Evolutionary conservation across 768 basidiomycete species (phyloP), one percentile per base, ranked within the genome.

Genomic region (Amanita fuliginea): DNA sequence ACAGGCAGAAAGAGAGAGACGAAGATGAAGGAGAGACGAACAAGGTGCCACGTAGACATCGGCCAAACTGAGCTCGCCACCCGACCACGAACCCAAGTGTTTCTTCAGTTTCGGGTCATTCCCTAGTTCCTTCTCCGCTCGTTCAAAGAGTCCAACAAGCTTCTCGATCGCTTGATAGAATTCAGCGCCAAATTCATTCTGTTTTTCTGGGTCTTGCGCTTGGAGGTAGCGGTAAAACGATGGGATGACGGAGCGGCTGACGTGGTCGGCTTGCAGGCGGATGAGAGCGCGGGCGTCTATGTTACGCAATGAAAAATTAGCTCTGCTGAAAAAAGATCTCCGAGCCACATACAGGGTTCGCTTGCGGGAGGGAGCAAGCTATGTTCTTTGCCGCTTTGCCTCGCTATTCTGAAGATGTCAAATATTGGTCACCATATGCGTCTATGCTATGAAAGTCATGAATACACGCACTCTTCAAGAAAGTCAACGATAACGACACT

Each of bases 401-500:
- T 16, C 5, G 45, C 39, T 13, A 34, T 4, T 24, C 34, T 40
- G 43, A 32, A 36, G 30, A 49, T 21, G 36, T 35, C 19, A 7
- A n/a, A 7, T 35, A 21, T 19, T 4, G 13, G 2, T 11, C 10
- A n/a, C 5, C 18, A 22, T 46, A 14, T 21, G 32, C 21, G 21
- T 3, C 19, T 18, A 21, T n/a, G n/a, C n/a, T 19, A 45, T 32
- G 3, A n/a, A n/a, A 10, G 8, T 4, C 13, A 35, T 4, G 2
- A 35, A n/a, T 9, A 6, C 14, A 66, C 74, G 24, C 53, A 86
- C 83, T 88, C 85, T 66, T 89, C 80, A 37, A 92, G 67, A 57
- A 75, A 92, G 39, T 87, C 85, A 51, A 89, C 60, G 52, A 90
- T 85, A 30, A 88, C 80, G 0, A 80, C 85, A 57, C n/a, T 87